Base-by-base conservation (phyloP, 1,284 basidiomycete species). In the Rhodotorula sp. region DNA sequence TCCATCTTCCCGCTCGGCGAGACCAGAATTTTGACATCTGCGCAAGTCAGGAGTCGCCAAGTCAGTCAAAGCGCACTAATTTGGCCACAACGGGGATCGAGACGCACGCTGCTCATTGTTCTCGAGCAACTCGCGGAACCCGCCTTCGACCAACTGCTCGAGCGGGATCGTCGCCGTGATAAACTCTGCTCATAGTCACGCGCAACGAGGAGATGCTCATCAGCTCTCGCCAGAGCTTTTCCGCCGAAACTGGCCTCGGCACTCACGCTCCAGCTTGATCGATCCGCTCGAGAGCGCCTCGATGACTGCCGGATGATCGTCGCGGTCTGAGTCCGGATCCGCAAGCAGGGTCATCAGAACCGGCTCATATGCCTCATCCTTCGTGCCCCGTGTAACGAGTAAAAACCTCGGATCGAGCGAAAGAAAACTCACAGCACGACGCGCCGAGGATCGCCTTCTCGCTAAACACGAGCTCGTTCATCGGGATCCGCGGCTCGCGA, bases 121-220 rank as follows among this genome's bases (percentile, higher is more conserved):
- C 59, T 77, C 64, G 29, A 80, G 69, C 46, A 82, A 74, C 24
- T 78, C 77, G 51, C 78, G 68, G 62, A 82, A 78, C 1, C 80
- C 81, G 49, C 79, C 75, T 62, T 80, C 78, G 8, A 81, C 75
- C 22, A 80, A 73, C 24, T 82, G 78, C 14, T 80, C 79, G 49
- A 82, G 67, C 14, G 72, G 60, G 24, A 80, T 79, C 51, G 75
- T 79, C 17, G 67, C 73, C 1, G 80, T 81, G 53, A 82, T 78
- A 22, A 81, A 72, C 0, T 68, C 71, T 70, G 63, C 8, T 2
- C 18, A 18, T 12, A 42, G 37, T 42, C 37, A 42, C 10, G 37
- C 37, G 37, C 37, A 42, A 42, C 7, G 37, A 12, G 37, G 10
- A 42, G 10, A 42, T 12, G 10, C 8, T 1, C 24, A n/a, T 60